Evolutionary conservation across 2,329 filamentous ascomycete species (phyloP).

Genomic region (Huntiella abstrusa): DNA sequence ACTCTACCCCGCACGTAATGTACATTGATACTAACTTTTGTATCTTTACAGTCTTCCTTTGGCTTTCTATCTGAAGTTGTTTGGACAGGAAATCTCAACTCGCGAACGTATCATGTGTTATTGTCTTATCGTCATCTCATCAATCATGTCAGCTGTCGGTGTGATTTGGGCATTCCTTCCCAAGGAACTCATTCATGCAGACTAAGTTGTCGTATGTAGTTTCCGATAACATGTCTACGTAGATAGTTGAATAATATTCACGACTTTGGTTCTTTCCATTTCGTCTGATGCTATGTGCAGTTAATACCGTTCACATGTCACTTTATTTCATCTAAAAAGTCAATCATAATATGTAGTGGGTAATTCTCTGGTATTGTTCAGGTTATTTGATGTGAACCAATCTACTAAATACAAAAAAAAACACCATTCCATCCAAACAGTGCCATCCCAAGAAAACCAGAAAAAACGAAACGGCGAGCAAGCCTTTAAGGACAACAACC

Average conservation of each 20-base stretch:
- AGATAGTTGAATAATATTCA: no score
- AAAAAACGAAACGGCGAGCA: background rate
- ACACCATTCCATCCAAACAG: background rate
- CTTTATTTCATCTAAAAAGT: no score
- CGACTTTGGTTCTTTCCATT: no score
- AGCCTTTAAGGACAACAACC: slow-evolving; percentile 6
- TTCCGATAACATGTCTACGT: no score
- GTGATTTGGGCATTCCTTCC: slow-evolving; percentile 82
- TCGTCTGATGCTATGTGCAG: no score
- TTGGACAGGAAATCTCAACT: slow-evolving; percentile 48
- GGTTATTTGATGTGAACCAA: slow-evolving; percentile 14
- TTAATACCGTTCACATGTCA: no score
- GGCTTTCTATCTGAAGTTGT: slow-evolving; percentile 79
- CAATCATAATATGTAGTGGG: slow-evolving; percentile 29
- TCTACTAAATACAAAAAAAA: background rate
- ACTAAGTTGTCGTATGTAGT: slow-evolving; percentile 14
- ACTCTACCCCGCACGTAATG: no score
- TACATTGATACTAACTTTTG: background rate
- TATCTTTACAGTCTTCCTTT: slow-evolving; percentile 41
- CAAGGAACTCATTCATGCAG: slow-evolving; percentile 47
- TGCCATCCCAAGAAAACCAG: slow-evolving; percentile 43
- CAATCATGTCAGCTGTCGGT: slow-evolving; percentile 51
- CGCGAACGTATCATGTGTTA: slow-evolving; percentile 49
- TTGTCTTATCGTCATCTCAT: slow-evolving; percentile 49
- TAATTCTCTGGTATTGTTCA: slow-evolving; percentile 45